Evolutionary conservation across 2,329 filamentous ascomycete genomes (phyloP).

Genomic region (Diaporthe amygdali): DNA sequence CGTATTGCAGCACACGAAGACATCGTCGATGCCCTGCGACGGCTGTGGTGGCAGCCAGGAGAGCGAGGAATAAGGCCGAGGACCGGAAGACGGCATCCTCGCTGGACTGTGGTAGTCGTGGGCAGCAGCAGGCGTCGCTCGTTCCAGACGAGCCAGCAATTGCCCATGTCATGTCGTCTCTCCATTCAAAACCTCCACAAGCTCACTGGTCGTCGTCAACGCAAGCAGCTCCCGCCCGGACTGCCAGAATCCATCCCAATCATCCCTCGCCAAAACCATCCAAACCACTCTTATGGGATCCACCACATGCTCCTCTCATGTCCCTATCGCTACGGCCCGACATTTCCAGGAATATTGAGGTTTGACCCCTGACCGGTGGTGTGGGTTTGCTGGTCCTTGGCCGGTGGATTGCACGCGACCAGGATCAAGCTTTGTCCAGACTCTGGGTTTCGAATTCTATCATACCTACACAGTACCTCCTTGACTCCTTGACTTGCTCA

Average conservation of each 20-base stretch:
- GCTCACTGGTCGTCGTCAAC: background rate
- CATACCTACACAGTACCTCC: background rate
- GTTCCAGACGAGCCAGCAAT: background rate
- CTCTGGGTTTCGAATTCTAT: slow-evolving; percentile 14
- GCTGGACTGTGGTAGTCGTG: background rate
- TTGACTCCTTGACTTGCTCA: too few relatives aligned
- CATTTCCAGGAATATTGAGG: background rate
- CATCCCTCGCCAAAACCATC: background rate
- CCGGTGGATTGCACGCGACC: slow-evolving; percentile 6
- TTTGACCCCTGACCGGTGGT: background rate
- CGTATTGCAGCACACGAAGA: background rate
- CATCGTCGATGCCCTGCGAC: background rate
- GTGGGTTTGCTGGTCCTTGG: slow-evolving; percentile 8
- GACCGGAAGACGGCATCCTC: background rate
- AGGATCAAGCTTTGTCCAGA: slow-evolving; percentile 13
- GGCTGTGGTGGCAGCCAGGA: background rate
- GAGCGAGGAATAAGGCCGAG: background rate
- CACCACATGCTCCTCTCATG: slow-evolving; percentile 10
- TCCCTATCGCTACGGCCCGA: slow-evolving; percentile 1
- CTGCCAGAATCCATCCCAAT: background rate
- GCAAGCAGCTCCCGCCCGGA: background rate
- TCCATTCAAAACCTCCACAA: background rate
- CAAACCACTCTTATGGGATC: background rate
- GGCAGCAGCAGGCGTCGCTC: too few relatives aligned
- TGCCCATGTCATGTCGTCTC: background rate